Evolutionary conservation across 495 filamentous ascomycete genomes (phyloP).

Genomic region (Penicillium atrosanguineum): DNA sequence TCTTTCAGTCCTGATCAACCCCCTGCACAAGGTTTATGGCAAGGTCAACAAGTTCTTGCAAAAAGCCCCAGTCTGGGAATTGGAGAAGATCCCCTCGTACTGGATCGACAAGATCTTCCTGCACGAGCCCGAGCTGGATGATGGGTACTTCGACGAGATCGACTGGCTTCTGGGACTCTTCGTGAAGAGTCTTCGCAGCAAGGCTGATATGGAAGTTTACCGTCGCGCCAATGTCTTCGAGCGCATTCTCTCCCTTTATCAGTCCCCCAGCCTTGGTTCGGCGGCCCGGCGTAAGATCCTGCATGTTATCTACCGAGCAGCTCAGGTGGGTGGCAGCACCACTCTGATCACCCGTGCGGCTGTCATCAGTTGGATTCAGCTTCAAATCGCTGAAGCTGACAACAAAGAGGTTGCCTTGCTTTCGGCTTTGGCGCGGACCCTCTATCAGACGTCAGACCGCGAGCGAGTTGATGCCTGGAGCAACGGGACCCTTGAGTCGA

Average conservation of each 20-base stretch:
- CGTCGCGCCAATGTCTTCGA: slow-evolving; percentile 78
- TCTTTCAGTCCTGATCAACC: slow-evolving; percentile 66
- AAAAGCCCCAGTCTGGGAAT: slow-evolving; percentile 67
- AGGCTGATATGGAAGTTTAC: slow-evolving; percentile 76
- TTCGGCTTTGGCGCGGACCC: slow-evolving; percentile 53
- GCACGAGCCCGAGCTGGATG: slow-evolving; percentile 67
- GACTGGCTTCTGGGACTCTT: slow-evolving; percentile 81
- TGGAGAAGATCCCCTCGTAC: slow-evolving; percentile 68
- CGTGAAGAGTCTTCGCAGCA: slow-evolving; percentile 62
- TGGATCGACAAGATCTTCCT: slow-evolving; percentile 71
- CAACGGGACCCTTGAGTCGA: slow-evolving; percentile 40
- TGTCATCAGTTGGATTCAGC: slow-evolving; percentile 75
- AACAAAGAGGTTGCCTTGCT: slow-evolving; percentile 49
- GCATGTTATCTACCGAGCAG: slow-evolving; percentile 68
- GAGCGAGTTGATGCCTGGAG: slow-evolving; percentile 68
- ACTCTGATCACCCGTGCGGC: slow-evolving; percentile 83
- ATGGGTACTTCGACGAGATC: slow-evolving; percentile 71
- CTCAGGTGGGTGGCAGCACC: slow-evolving; percentile 73
- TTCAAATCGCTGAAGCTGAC: slow-evolving; percentile 44
- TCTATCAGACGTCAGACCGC: slow-evolving; percentile 71
- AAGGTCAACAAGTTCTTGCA: slow-evolving; percentile 86
- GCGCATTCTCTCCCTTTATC: slow-evolving; percentile 67
- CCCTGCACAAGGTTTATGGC: slow-evolving; percentile 77
- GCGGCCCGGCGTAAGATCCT: slow-evolving; percentile 66
- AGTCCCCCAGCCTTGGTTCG: slow-evolving; percentile 59